Percentiles rank a stretch among this genome's conserved stretches.
Conservation (phyloP, 768 basidiomycete species). For the Terana coerulea region DNA sequence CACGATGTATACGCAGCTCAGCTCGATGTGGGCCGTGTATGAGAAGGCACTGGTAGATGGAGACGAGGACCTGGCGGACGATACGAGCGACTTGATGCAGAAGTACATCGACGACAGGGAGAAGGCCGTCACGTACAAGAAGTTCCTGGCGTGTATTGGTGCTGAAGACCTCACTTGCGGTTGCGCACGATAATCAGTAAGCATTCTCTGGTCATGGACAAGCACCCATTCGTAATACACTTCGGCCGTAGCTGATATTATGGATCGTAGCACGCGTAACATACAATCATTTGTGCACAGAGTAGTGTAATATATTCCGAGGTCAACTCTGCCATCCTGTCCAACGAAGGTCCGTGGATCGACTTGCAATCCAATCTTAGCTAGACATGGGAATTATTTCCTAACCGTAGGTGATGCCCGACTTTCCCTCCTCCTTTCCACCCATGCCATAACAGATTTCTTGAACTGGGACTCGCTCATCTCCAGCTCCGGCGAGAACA, state of each 20-base stretch:
- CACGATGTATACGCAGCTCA: neutral
- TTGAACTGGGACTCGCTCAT: conserved; percentile 13
- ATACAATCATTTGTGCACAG: neutral
- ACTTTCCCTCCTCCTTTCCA: conserved; percentile 8
- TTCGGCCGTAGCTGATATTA: neutral
- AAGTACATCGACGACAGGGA: conserved; percentile 4
- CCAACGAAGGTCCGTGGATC: too few relatives aligned
- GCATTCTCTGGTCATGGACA: too few relatives aligned
- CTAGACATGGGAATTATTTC: too few relatives aligned
- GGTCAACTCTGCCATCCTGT: too few relatives aligned
- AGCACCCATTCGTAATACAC: too few relatives aligned
- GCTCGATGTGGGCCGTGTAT: neutral
- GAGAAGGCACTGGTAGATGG: neutral
- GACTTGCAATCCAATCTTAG: too few relatives aligned
- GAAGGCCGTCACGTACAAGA: neutral
- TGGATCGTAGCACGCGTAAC: neutral
- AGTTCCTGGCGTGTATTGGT: neutral
- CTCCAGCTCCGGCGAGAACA: conserved; percentile 11
- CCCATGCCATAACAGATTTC: conserved; percentile 7
- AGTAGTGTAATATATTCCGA: neutral
- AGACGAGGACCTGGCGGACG: neutral
- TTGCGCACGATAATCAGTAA: neutral
- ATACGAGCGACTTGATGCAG: neutral
- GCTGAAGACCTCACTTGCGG: neutral
- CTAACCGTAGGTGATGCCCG: neutral